Percentiles rank a stretch among this genome's conserved stretches.
Evolutionary conservation across 345 rosid species (phyloP).

Genomic region (Adansonia digitata): DNA sequence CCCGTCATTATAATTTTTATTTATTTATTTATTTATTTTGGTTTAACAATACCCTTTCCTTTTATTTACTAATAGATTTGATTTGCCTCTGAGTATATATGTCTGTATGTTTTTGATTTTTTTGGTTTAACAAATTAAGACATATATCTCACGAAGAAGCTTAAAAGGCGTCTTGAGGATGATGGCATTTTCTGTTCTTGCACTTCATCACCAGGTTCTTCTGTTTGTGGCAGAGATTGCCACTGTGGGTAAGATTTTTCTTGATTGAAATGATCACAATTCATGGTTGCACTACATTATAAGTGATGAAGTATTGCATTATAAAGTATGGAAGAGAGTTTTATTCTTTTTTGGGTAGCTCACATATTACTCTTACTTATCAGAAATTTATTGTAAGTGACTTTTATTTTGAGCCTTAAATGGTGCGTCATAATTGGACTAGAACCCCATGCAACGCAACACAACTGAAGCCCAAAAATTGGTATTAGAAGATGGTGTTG

Average conservation of each 20-base stretch:
- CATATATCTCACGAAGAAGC: conserved; percentile 75
- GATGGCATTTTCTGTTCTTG: conserved; percentile 99
- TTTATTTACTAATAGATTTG: no score
- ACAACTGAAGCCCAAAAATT: not conserved
- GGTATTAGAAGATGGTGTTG: not conserved
- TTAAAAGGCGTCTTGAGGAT: conserved; percentile 69
- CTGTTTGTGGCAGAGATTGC: conserved; percentile 83
- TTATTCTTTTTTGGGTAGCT: not conserved
- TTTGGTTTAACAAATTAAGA: conserved; percentile 48
- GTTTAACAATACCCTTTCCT: not conserved
- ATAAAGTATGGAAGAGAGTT: not conserved
- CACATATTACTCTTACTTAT: not conserved
- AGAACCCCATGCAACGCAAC: not conserved
- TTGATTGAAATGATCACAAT: not conserved
- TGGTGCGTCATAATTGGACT: not conserved
- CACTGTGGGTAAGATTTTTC: conserved; percentile 85
- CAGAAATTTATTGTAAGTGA: not conserved
- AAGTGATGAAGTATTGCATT: not conserved
- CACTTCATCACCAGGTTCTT: conserved; percentile 49
- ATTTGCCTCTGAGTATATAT: not conserved
- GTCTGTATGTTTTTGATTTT: conserved; percentile 8
- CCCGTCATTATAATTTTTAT: not conserved
- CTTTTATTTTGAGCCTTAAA: not conserved
- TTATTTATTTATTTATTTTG: not conserved
- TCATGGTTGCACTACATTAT: not conserved